These are phyloP conservation scores for Lactarius tabidus DNA, from an alignment of 768 basidiomycete genomes.

Conservation along the genomic window DNA sequence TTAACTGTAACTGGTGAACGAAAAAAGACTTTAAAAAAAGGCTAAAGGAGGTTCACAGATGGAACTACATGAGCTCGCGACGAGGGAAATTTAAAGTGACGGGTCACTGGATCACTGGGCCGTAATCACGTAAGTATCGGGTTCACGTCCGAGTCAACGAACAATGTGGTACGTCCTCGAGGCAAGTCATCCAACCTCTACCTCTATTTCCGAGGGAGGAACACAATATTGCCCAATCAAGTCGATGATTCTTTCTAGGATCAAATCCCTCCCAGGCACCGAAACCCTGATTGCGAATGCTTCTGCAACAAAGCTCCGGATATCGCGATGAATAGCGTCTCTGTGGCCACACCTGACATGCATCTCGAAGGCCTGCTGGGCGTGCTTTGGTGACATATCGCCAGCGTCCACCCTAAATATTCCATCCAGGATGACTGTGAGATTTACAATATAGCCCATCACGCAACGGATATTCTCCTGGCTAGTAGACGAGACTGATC, in stretches of 20 bases:
- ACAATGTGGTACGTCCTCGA: too few species aligned
- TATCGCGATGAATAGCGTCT: not conserved
- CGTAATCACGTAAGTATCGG: too few species aligned
- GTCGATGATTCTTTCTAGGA: constrained; percentile 14
- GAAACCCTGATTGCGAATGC: not conserved
- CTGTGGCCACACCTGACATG: not conserved
- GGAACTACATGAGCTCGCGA: too few species aligned
- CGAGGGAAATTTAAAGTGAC: too few species aligned
- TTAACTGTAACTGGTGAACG: too few species aligned
- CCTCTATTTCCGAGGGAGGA: not conserved
- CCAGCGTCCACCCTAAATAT: not conserved
- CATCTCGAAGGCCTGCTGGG: not conserved
- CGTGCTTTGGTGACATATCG: not conserved
- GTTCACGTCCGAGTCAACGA: too few species aligned
- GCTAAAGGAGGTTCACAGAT: not conserved
- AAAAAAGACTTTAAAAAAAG: too few species aligned
- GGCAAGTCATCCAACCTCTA: not conserved
- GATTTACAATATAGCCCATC: constrained; percentile 18
- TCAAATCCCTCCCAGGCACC: not conserved
- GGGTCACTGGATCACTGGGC: too few species aligned
- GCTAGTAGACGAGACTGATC: not conserved
- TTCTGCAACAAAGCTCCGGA: constrained; percentile 3
- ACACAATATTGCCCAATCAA: constrained; percentile 9
- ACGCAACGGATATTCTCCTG: constrained; percentile 4
- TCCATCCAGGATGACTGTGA: constrained; percentile 5